Evolutionary conservation across 2,329 filamentous ascomycete genomes (phyloP).

Genomic region (Karstenula rhodostoma): DNA sequence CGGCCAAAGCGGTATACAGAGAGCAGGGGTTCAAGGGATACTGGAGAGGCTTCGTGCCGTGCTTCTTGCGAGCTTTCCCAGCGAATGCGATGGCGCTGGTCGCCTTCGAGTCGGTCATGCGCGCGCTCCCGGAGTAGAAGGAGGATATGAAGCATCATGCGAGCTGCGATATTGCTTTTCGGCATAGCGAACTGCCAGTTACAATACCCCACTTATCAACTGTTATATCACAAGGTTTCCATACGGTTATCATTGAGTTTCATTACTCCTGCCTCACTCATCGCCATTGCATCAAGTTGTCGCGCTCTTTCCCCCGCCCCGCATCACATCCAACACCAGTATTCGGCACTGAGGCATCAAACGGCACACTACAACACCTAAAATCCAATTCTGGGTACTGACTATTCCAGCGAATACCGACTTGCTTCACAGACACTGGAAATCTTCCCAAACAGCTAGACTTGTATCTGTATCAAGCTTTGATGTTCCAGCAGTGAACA

Average conservation of each 20-base stretch:
- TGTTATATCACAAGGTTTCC: neutral
- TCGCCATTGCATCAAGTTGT: neutral
- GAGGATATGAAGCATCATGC: neutral
- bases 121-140: slow-evolving; percentile 52
- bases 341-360: no score
- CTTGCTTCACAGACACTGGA: no score
- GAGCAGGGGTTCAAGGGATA: slow-evolving; percentile 82
- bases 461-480: no score
- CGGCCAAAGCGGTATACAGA: slow-evolving; percentile 76
- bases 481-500: no score
- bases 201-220: neutral
- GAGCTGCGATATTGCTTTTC: neutral
- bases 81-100: slow-evolving; percentile 94
- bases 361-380: no score
- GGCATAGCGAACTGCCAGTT: neutral
- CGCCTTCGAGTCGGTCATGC: slow-evolving; percentile 92
- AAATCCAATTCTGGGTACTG: no score
- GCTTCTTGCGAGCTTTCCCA: slow-evolving; percentile 91
- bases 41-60: slow-evolving; percentile 92
- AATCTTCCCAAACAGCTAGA: no score
- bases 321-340: no score
- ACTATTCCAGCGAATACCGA: no score
- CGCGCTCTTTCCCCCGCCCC: no score
- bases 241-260: neutral
- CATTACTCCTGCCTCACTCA: neutral